phyloP scores from a whole-genome alignment of 768 basidiomycete species.

The Lentinula boryana region DNA sequence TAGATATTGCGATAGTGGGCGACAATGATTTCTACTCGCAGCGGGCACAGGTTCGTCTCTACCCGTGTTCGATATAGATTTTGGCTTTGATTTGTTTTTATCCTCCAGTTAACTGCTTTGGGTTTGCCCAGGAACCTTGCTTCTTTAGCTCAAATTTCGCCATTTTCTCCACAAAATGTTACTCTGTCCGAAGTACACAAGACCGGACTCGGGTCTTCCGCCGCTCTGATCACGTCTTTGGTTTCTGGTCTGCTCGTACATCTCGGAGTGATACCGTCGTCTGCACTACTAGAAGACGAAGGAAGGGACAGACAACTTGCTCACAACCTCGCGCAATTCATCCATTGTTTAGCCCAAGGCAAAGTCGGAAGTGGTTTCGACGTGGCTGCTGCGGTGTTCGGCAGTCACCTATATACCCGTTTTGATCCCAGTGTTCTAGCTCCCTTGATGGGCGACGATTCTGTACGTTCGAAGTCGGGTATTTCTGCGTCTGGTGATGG shows the following conservation, averaged over 20 bases:
- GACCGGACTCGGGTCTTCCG: conserved; percentile 95
- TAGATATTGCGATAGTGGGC: conserved; percentile 80
- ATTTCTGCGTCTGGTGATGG: conserved; percentile 4
- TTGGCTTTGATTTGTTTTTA: background rate
- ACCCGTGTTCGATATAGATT: background rate
- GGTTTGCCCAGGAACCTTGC: conserved; percentile 56
- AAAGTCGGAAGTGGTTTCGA: conserved; percentile 99
- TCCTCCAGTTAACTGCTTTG: conserved; percentile 53
- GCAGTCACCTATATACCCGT: conserved; percentile 88
- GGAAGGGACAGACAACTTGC: conserved; percentile 54
- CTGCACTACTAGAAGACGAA: conserved; percentile 37
- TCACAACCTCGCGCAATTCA: conserved; percentile 91
- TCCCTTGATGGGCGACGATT: conserved; percentile 53
- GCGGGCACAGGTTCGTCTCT: conserved; percentile 59
- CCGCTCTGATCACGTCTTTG: conserved; percentile 93
- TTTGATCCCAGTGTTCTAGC: conserved; percentile 72
- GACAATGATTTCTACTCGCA: conserved; percentile 99
- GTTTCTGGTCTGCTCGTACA: conserved; percentile 82
- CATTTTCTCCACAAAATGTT: conserved; percentile 70
- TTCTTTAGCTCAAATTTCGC: conserved; percentile 64
- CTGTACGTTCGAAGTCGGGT: conserved; percentile 26
- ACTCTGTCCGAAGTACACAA: conserved; percentile 85
- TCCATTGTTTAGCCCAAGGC: conserved; percentile 95
- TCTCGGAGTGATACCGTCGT: conserved; percentile 50
- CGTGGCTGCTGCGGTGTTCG: conserved; percentile 89